Base-by-base conservation (phyloP, 129 eudicot species). In the Pulicaria dysenterica region DNA sequence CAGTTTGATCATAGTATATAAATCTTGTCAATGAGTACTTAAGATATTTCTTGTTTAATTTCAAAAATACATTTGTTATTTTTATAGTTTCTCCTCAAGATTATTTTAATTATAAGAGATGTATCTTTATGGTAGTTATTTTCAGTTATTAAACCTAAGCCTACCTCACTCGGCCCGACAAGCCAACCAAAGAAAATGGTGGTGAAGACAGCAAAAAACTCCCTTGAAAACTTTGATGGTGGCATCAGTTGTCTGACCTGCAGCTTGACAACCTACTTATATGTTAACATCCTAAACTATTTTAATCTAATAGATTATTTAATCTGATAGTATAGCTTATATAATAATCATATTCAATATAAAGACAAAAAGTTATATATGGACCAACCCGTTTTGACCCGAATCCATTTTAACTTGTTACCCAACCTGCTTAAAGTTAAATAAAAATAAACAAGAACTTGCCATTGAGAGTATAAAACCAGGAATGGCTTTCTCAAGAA, bases 81-180 rank as follows among this genome's bases (percentile, higher is more conserved):
- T 24, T 2, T 0, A 24, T 24, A 24, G 31, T 24, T 24, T 24
- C 31, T 0, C 31, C 31, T 24, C 31, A 24, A 24, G 31, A 1
- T 24, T 24, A 24, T 24, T 24, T 16, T 55, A 40, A 15, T 6
- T 2, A 44, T 41, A 64, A 44, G 3, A 34, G 17, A 24, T 46
- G 8, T 24, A 24, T 47, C 58, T 11, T 16, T 16, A 40, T 3
- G 44, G 65, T 43, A 58, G 57, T 72, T 72, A 24, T 47, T 57
- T 57, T 56, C 6, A 14, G 59, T 46, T 66, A 49, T 10, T 61
- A n/a, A 54, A 39, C 63, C 12, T 11, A 46, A 9, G 0, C 70
- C 24, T 89, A 93, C 98, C 98, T 90, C 91, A 16, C 88, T 79
- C 6, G 89, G 84, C 40, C 99, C 99, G 61, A 94, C 85, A 37